Evolutionary conservation across 352 stramenopile species (phyloP).

Genomic region (Lagenidium sp.): DNA sequence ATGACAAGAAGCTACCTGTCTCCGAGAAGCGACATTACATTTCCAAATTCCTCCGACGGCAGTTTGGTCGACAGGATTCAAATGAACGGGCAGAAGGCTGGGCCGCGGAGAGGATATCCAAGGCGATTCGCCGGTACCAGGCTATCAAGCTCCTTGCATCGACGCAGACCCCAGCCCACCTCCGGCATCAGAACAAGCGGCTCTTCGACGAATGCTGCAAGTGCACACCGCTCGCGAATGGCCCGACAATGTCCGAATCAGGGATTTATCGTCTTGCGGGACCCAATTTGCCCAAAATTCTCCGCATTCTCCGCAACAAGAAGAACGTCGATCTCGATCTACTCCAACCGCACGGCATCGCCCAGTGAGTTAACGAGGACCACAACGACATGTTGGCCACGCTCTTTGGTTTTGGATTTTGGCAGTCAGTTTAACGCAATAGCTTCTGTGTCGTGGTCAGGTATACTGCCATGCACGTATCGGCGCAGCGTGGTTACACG

Average conservation of each 20-base stretch:
- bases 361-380: constrained; percentile 37
- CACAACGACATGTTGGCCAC: no score
- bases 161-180: constrained; percentile 30
- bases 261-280: constrained; percentile 53
- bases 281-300: constrained; percentile 54
- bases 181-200: constrained; percentile 47
- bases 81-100: constrained; percentile 40
- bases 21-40: no score
- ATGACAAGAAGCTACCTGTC: no score
- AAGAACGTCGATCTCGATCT: constrained; percentile 52
- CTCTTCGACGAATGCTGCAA: constrained; percentile 74
- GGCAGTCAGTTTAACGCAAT: no score
- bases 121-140: constrained; percentile 47
- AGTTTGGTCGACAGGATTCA: constrained; percentile 16
- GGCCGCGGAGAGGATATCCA: constrained; percentile 41
- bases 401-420: no score
- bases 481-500: constrained; percentile 63
- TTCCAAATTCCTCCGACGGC: constrained; percentile 27
- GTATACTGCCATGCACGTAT: constrained; percentile 43
- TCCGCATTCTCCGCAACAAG: constrained; percentile 42
- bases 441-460: no score
- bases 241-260: constrained; percentile 39
- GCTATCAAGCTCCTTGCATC: constrained; percentile 33
- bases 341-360: constrained; percentile 49
- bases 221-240: constrained; percentile 42